Evolutionary conservation across 129 eudicot species (phyloP).

Genomic region (Escallonia rubra): DNA sequence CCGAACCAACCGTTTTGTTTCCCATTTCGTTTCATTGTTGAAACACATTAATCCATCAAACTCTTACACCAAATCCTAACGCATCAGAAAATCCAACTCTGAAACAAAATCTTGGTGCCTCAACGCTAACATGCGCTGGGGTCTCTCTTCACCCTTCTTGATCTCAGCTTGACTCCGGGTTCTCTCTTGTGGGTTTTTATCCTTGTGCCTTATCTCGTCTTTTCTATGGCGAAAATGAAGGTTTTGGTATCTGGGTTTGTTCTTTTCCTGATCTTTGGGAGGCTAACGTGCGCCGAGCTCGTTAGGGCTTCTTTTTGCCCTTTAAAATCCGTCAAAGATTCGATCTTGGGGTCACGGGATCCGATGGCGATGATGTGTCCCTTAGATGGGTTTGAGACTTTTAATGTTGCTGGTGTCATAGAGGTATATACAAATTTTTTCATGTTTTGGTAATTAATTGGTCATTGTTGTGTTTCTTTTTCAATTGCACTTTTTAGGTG

Average conservation of each 20-base stretch:
- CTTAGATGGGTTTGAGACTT: conserved; percentile 21
- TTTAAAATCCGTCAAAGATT: conserved; percentile 37
- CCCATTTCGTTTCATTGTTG: not conserved
- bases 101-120: not conserved
- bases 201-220: not conserved
- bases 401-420: conserved; percentile 34
- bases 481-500: not conserved
- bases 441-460: not conserved
- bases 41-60: not conserved
- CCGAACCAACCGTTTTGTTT: conserved; percentile 1
- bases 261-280: conserved; percentile 33
- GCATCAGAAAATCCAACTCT: not conserved
- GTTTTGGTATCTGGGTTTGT: conserved; percentile 31
- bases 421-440: conserved; percentile 34
- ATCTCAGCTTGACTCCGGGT: not conserved
- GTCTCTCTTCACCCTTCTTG: not conserved
- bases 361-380: conserved; percentile 27
- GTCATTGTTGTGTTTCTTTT: not conserved
- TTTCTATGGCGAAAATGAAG: conserved; percentile 10
- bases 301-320: conserved; percentile 35
- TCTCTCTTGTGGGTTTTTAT: not conserved
- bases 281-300: conserved; percentile 36
- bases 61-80: not conserved
- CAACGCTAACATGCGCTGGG: conserved; percentile 4
- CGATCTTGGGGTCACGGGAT: conserved; percentile 27